These are phyloP conservation scores for Aristolochia fimbriata DNA, from an alignment of 164 flowering plant genomes.

Conservation along the genomic window DNA sequence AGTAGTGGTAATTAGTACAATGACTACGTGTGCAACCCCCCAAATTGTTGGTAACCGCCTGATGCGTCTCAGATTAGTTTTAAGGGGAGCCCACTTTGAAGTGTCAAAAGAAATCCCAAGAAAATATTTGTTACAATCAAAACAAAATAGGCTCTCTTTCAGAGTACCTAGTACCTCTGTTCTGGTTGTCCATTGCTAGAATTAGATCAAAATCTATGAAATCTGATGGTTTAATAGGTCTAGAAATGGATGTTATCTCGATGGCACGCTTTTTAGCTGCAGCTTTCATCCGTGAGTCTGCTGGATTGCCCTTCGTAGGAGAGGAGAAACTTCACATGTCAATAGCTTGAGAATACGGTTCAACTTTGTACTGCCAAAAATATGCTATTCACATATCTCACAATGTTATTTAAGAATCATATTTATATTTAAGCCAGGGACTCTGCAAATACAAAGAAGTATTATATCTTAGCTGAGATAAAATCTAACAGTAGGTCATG, in stretches of 20 bases:
- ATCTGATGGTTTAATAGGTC: conserved; percentile 43
- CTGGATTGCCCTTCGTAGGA: conserved; percentile 55
- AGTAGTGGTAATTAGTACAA: not conserved
- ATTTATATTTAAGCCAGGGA: no score
- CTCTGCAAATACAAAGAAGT: no score
- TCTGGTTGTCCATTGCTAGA: conserved; percentile 90
- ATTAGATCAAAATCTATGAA: conserved; percentile 27
- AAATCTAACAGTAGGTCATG: no score
- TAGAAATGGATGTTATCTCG: conserved; percentile 81
- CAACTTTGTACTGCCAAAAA: not conserved
- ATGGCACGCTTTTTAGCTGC: conserved; percentile 81
- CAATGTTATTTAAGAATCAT: no score
- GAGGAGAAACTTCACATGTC: not conserved
- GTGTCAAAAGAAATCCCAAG: not conserved
- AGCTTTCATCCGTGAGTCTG: conserved; percentile 89
- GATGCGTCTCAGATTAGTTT: not conserved
- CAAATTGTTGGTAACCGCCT: no score
- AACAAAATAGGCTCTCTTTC: not conserved
- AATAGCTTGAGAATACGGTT: not conserved
- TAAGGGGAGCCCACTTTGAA: not conserved
- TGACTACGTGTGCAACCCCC: no score
- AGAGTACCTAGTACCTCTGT: conserved; percentile 40
- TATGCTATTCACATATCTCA: not conserved
- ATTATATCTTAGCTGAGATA: no score
- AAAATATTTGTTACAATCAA: not conserved